phyloP scores from a whole-genome alignment of 345 rosid genomes.

The Aethionema arabicum region DNA sequence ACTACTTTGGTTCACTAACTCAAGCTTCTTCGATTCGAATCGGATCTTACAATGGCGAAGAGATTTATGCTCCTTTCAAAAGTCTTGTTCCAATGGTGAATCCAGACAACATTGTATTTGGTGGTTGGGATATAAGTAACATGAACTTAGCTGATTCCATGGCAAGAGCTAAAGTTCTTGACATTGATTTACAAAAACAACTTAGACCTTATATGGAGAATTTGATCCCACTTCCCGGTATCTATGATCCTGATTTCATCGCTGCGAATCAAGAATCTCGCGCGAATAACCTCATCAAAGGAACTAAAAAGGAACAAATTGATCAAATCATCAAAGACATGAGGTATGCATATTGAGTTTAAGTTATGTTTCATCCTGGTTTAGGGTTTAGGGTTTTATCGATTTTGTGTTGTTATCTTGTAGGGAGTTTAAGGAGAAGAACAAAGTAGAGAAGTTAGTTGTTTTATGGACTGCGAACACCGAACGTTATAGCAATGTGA shows the following conservation, averaged over 20 bases:
- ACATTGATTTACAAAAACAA: conserved; percentile 91
- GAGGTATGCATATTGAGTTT: conserved; percentile 40
- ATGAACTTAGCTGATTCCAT: conserved; percentile 97
- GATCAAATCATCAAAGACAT: conserved; percentile 83
- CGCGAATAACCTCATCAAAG: conserved; percentile 81
- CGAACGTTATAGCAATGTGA: conserved; percentile 89
- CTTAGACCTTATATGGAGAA: conserved; percentile 96
- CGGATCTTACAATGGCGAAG: conserved; percentile 98
- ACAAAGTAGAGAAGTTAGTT: conserved; percentile 82
- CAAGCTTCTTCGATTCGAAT: conserved; percentile 88
- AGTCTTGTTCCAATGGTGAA: conserved; percentile 97
- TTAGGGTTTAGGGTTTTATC: conserved; percentile 1
- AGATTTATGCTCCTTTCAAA: conserved; percentile 96
- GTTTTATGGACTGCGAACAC: conserved; percentile 99
- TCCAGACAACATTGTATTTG: conserved; percentile 89
- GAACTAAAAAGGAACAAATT: conserved; percentile 91
- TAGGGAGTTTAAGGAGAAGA: conserved; percentile 92
- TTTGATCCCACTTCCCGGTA: conserved; percentile 91
- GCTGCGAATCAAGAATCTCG: conserved; percentile 96
- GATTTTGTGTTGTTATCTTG: conserved; percentile 9
- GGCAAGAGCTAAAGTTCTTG: conserved; percentile 90
- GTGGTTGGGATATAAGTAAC: conserved; percentile 98
- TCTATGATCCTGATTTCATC: conserved; percentile 88
- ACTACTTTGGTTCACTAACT: conserved; percentile 94
- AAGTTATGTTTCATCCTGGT: background rate